Evolutionary conservation across 1,139 yeast genomes (phyloP).

Genomic region (Suzukiozyma palmioleophila): DNA sequence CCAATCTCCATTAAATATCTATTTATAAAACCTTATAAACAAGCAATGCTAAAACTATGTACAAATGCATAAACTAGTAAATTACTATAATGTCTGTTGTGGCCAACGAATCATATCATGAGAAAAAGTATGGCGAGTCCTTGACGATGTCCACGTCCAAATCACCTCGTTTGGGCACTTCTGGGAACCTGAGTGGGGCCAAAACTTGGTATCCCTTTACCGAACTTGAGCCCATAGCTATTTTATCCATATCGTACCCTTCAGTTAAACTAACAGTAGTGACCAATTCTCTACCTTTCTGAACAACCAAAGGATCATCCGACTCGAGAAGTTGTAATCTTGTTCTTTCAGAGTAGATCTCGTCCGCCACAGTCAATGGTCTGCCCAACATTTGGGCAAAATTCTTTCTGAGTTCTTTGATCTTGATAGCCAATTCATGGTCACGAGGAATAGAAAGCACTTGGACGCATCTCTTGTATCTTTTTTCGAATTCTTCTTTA

Average conservation of each 20-base stretch:
- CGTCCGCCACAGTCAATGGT: conserved; percentile 65
- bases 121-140: conserved; percentile 78
- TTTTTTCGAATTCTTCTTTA: conserved; percentile 71
- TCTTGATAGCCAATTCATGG: conserved; percentile 49
- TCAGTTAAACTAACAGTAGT: conserved; percentile 74
- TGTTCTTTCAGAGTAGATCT: conserved; percentile 63
- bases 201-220: conserved; percentile 30
- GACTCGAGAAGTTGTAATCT: conserved; percentile 57
- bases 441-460: conserved; percentile 50
- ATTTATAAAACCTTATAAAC: background rate
- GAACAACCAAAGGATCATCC: conserved; percentile 42
- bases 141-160: conserved; percentile 74
- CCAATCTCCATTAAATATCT: background rate
- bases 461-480: conserved; percentile 72
- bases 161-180: conserved; percentile 75
- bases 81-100: background rate
- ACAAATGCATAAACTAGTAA: background rate
- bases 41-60: conserved; percentile 1
- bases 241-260: conserved; percentile 26
- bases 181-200: conserved; percentile 69
- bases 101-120: conserved; percentile 15
- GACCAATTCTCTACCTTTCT: conserved; percentile 53
- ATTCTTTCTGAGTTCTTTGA: conserved; percentile 48
- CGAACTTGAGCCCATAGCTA: conserved; percentile 10
- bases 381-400: conserved; percentile 51